Evolutionary conservation across 768 basidiomycete genomes (phyloP), one percentile per base, ranked within the genome.

Genomic region (Clavulina sp.): DNA sequence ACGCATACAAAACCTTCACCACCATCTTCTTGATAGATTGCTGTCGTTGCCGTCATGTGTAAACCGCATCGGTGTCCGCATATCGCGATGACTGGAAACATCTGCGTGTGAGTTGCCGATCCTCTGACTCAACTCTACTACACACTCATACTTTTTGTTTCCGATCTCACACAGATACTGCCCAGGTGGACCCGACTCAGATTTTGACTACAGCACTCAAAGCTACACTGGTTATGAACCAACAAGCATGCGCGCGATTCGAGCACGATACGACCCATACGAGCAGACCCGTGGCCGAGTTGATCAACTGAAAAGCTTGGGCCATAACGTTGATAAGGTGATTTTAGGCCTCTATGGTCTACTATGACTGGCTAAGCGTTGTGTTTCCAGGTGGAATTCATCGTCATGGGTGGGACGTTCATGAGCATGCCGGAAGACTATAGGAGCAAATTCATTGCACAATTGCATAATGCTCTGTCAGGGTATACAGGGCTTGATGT

Each of bases 361-460:
- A 3, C 41, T 5, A 24, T 31, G 13, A 28, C 36, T 28, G 36
- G 24, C 13, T 41, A 24, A 38, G 9, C 3, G 43, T 19, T 23
- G 29, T 5, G 24, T 32, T 34, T 48, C 32, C 50, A 85, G 84
- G 81, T 88, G 29, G 85, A 87, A 59, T 84, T 81, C 58, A 96
- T 95, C 57, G 74, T 93, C 55, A 96, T 96, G 95, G 95, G 95
- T 23, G 95, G 95, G 41, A 99, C 95, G 7, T 99, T 99, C 66
- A 96, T 99, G 91, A 96, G 92, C 62, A 93, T 96, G 84, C 85
- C 92, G 33, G 91, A 97, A 64, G 86, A 89, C 41, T 97, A 99
- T 63, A 77, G 95, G 54, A 79, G 77, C 54, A 80, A 84, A 57
- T 99, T 99, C 58, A 75, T 97, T 51, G 91, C 93, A 1, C 92